A percentile compares a stretch with the other conserved stretches of the same genome.
Conservation (phyloP, 2,329 filamentous ascomycete species). For the Colletotrichum sp. region DNA sequence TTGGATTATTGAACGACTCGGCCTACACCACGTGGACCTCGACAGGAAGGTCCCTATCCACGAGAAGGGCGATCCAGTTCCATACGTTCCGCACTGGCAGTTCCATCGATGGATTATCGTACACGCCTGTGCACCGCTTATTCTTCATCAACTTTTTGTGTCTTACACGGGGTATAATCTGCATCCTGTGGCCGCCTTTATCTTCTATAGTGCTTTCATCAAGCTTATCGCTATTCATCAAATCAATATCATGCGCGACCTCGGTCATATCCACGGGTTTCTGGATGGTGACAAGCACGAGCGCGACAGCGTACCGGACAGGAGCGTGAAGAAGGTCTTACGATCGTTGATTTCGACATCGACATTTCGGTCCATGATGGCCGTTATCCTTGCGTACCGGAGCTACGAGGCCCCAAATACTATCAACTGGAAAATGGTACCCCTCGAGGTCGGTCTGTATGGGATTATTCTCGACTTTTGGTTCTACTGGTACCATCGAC, state of each 20-base stretch:
- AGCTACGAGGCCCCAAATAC: conserved; percentile 25
- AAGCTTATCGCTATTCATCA: conserved; percentile 44
- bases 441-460: conserved; percentile 43
- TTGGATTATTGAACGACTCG: conserved; percentile 35
- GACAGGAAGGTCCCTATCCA: conserved; percentile 40
- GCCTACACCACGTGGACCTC: conserved; percentile 29
- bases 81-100: conserved; percentile 38
- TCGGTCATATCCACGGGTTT: conserved; percentile 43
- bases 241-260: conserved; percentile 38
- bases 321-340: conserved; percentile 37
- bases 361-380: conserved; percentile 35
- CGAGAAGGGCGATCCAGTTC: conserved; percentile 45
- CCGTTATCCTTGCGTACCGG: conserved; percentile 35
- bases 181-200: conserved; percentile 31
- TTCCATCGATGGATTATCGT: conserved; percentile 43
- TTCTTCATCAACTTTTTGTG: conserved; percentile 39
- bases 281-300: conserved; percentile 49
- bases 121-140: conserved; percentile 40
- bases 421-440: conserved; percentile 38
- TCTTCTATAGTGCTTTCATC: conserved; percentile 43
- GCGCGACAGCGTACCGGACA: conserved; percentile 46
- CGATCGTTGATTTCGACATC: conserved; percentile 36
- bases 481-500: conserved; percentile 48
- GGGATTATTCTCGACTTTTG: conserved; percentile 48
- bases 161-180: conserved; percentile 34